Percentiles rank a stretch among this genome's conserved stretches.
phyloP scores from a whole-genome alignment of 2,329 filamentous ascomycete genomes.

The Fusarium lyarnte region DNA sequence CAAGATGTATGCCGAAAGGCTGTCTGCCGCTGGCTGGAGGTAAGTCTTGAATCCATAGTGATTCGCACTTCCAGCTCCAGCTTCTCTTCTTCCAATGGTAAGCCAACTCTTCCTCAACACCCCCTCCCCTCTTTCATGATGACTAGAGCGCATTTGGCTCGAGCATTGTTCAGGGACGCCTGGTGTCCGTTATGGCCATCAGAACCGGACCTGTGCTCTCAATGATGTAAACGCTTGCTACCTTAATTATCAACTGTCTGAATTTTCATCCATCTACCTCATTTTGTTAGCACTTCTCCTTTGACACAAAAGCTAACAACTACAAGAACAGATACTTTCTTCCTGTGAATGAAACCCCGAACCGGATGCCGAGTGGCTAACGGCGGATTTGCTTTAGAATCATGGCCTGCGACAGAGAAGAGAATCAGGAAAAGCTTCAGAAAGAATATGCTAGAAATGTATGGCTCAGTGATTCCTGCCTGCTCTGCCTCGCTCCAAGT shows the following conservation, averaged over 20 bases:
- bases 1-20: constrained; percentile 92
- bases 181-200: constrained; percentile 80
- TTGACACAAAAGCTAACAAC: constrained; percentile 36
- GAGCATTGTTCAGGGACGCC: constrained; percentile 80
- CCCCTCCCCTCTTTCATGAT: constrained; percentile 71
- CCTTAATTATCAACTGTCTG: constrained; percentile 85
- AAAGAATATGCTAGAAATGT: constrained; percentile 88
- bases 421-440: constrained; percentile 83
- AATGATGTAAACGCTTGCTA: constrained; percentile 99
- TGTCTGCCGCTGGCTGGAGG: constrained; percentile 97
- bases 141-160: constrained; percentile 99
- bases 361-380: constrained; percentile 44
- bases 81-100: constrained; percentile 27
- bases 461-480: constrained; percentile 54
- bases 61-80: constrained; percentile 23
- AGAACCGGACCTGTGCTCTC: constrained; percentile 72
- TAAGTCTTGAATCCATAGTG: constrained; percentile 54
- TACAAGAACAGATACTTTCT: constrained; percentile 30
- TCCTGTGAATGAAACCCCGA: constrained; percentile 10
- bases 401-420: constrained; percentile 91
- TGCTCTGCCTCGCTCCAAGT: constrained; percentile 39
- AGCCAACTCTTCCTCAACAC: constrained; percentile 28
- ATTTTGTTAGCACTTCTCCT: constrained; percentile 18
- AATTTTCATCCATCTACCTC: constrained; percentile 50
- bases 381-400: constrained; percentile 67